phyloP scores from a whole-genome alignment of 2,329 filamentous ascomycete species.

The Passalora sequoiae region DNA sequence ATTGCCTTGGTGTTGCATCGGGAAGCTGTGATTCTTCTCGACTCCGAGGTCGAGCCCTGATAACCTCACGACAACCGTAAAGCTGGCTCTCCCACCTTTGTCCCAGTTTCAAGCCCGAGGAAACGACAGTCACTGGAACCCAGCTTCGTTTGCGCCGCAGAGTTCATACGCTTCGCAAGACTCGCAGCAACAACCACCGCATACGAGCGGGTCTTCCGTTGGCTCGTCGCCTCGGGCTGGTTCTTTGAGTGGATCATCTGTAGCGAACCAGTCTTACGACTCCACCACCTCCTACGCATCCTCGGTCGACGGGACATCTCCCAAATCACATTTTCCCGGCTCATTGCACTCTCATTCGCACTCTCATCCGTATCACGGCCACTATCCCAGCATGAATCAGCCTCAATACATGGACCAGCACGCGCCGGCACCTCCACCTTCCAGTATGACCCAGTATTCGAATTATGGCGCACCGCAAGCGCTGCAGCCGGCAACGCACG shows the following conservation, averaged over 20 bases:
- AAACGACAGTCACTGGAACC: constrained; percentile 66
- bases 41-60: constrained; percentile 16
- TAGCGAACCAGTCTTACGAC: constrained; percentile 40
- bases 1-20: not conserved
- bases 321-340: constrained; percentile 51
- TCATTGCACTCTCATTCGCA: constrained; percentile 11
- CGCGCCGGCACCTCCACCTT: constrained; percentile 65
- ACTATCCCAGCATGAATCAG: constrained; percentile 69
- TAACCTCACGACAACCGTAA: constrained; percentile 56
- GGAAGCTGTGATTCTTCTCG: constrained; percentile 7
- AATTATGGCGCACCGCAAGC: constrained; percentile 62
- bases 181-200: constrained; percentile 45
- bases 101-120: constrained; percentile 77
- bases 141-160: constrained; percentile 58
- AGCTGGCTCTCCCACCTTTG: constrained; percentile 89
- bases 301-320: constrained; percentile 57
- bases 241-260: constrained; percentile 60
- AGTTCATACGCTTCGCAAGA: constrained; percentile 50
- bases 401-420: constrained; percentile 70
- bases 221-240: constrained; percentile 70
- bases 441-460: constrained; percentile 69
- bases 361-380: constrained; percentile 15
- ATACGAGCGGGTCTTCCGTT: constrained; percentile 61
- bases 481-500: constrained; percentile 32
- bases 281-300: constrained; percentile 55